Evolutionary conservation across 768 basidiomycete species (phyloP).

Genomic region (Rhodotorula paludigena): DNA sequence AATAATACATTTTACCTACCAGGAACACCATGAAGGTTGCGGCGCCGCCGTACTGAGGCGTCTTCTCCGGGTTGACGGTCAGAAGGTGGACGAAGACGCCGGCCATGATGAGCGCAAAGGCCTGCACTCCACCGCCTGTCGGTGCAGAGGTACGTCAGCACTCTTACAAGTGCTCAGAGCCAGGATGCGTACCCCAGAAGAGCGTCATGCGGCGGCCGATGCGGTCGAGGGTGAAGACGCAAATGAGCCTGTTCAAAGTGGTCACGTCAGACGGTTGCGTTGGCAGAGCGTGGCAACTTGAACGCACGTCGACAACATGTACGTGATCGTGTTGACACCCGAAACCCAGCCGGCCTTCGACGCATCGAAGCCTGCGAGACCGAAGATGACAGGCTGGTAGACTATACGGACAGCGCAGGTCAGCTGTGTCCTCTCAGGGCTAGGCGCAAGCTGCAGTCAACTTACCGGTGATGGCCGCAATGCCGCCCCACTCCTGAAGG

Average conservation of each 20-base stretch:
- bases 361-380: background rate
- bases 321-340: constrained; percentile 3
- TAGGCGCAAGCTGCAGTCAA: background rate
- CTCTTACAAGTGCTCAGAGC: background rate
- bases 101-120: constrained; percentile 11
- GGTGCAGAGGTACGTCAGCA: background rate
- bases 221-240: constrained; percentile 13
- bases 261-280: background rate
- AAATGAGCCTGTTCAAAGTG: background rate
- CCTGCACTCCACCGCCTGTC: background rate
- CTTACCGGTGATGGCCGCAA: constrained; percentile 12
- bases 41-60: background rate
- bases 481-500: constrained; percentile 8
- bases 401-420: background rate
- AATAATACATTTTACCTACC: background rate
- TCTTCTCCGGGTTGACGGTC: constrained; percentile 2
- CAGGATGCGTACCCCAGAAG: background rate
- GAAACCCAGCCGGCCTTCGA: background rate
- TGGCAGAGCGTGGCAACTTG: no score
- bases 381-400: constrained; percentile 1
- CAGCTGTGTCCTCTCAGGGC: no score
- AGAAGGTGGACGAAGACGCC: constrained; percentile 6
- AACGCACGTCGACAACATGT: constrained; percentile 7
- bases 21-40: constrained; percentile 11
- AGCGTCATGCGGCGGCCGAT: constrained; percentile 5